Conservation (phyloP, 2,329 filamentous ascomycete species). For the Penicillium sp. region DNA sequence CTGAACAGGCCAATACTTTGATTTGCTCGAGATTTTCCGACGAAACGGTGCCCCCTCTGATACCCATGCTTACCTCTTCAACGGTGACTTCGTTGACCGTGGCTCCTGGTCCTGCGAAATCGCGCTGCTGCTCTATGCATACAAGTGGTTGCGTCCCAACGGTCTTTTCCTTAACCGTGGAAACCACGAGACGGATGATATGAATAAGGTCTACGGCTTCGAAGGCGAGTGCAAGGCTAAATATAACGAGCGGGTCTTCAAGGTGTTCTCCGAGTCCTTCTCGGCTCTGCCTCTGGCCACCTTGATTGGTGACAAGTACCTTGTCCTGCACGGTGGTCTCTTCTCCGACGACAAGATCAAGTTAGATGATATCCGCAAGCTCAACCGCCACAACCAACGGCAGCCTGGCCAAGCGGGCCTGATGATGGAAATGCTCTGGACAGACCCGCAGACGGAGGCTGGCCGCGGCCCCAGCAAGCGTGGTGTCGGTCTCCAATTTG, state of each 20-base stretch:
- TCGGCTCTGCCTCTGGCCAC: slow-evolving; percentile 90
- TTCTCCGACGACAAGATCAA: slow-evolving; percentile 93
- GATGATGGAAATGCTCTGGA: slow-evolving; percentile 99
- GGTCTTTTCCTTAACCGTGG: slow-evolving; percentile 94
- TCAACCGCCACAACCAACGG: slow-evolving; percentile 84
- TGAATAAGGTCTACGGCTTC: slow-evolving; percentile 98
- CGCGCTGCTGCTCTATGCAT: slow-evolving; percentile 85
- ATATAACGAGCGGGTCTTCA: slow-evolving; percentile 94
- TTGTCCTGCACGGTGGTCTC: slow-evolving; percentile 89
- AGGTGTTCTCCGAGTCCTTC: slow-evolving; percentile 97
- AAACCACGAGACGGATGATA: slow-evolving; percentile 98
- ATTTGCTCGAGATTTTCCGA: slow-evolving; percentile 92
- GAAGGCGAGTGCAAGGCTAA: slow-evolving; percentile 98
- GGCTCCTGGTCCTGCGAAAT: slow-evolving; percentile 99
- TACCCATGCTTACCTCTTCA: slow-evolving; percentile 93
- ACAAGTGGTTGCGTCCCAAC: slow-evolving; percentile 89
- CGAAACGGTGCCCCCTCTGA: slow-evolving; percentile 81
- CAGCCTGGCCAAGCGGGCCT: slow-evolving; percentile 90
- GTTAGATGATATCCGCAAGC: slow-evolving; percentile 87
- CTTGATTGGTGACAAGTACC: slow-evolving; percentile 82
- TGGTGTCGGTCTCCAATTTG: slow-evolving; percentile 94
- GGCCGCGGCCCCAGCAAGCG: slow-evolving; percentile 94
- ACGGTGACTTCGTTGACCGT: slow-evolving; percentile 96
- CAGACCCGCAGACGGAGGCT: slow-evolving; percentile 81
- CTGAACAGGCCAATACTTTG: slow-evolving; percentile 84